Base-by-base conservation (phyloP, 768 basidiomycete genomes). In the Collybiopsis confluens region DNA sequence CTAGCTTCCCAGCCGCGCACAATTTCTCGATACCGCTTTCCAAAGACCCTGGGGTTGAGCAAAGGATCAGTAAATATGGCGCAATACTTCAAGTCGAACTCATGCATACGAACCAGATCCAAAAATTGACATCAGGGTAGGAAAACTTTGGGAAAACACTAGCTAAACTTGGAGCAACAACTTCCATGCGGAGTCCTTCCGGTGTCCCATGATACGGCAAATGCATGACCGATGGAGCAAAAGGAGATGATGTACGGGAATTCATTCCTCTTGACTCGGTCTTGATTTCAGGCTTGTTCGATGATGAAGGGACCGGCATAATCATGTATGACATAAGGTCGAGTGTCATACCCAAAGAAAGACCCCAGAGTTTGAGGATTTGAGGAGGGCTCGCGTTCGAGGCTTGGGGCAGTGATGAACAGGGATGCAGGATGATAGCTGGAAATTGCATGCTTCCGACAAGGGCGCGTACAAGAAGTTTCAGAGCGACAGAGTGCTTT, bases 41-140 rank as follows among this genome's bases (percentile, higher is more conserved):
- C 95, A 68, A 99, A 99, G 27, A 98, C 87, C 89, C 90, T 92
- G 54, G 51, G 26, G 5, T 38, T 18, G 43, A 11, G n/a, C n/a
- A 53, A 23, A 55, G n/a, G 28, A 24, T 38, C 35, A 45, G 20
- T 20, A 46, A 28, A 43, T 44, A 18, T 11, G 44, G 28, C 9
- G 45, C 46, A 33, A 41, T 27, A 23, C 48, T 42, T 16, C 18
- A 16, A 27, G 15, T 10, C n/a, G n/a, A n/a, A n/a, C n/a, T n/a
- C n/a, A n/a, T n/a, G n/a, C 3, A 42, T 20, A 68, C 81, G 52
- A 58, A 91, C 93, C 92, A 98, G 59, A 99, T 97, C 92, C 94
- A 98, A 67, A 98, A 93, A 66, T 98, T 98, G 65, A 98, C 92
- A 64, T 99, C 97, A 7, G 95, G 93, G 64, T 97, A 96, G 4